Percentiles rank a stretch among this genome's conserved stretches.
Evolutionary conservation across 2,329 filamentous ascomycete genomes (phyloP).

Genomic region (Venturia pyrina): DNA sequence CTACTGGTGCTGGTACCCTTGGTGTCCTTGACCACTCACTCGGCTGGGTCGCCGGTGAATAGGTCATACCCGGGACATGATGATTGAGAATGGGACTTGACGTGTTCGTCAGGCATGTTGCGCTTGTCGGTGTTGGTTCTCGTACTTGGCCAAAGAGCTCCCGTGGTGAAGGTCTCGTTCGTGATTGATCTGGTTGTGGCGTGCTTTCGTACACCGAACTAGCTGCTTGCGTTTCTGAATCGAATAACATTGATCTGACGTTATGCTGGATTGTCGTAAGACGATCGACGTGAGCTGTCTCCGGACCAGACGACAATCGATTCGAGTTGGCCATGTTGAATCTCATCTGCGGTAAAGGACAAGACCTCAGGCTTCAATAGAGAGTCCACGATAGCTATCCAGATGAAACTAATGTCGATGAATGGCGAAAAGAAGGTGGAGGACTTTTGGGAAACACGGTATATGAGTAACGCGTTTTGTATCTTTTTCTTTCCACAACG

Average conservation of each 20-base stretch:
- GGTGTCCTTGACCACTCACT: slow-evolving; percentile 9
- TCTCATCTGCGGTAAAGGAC: neutral
- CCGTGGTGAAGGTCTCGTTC: neutral
- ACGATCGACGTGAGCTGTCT: neutral
- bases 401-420: neutral
- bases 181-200: slow-evolving; percentile 6
- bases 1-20: neutral
- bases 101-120: neutral
- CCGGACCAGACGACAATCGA: neutral
- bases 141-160: slow-evolving; percentile 7
- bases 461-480: neutral
- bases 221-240: slow-evolving; percentile 1
- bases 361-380: neutral
- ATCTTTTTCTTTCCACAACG: neutral
- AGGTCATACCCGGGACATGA: neutral
- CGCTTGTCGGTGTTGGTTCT: slow-evolving; percentile 1
- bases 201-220: slow-evolving; percentile 13
- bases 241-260: neutral
- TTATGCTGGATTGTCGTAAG: slow-evolving; percentile 7
- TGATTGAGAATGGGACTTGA: neutral
- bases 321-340: neutral
- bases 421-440: neutral
- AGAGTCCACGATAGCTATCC: neutral
- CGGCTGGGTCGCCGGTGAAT: slow-evolving; percentile 12
- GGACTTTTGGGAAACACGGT: neutral